Percentiles rank a stretch among this genome's conserved stretches.
Conservation (phyloP, 495 filamentous ascomycete genomes). For the Aspergillus coremiiformis region DNA sequence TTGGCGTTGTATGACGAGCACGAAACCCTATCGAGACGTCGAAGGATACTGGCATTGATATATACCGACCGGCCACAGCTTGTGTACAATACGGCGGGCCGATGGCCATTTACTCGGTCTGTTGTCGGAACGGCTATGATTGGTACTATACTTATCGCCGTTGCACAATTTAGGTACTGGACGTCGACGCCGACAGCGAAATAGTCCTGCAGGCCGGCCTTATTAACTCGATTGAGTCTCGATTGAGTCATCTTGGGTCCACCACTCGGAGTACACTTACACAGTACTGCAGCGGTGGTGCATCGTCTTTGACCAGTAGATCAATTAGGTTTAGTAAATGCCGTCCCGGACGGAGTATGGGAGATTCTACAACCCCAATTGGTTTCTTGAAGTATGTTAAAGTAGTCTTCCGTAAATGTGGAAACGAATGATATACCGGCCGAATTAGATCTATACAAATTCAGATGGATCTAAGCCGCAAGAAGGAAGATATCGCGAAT, state of each 20-base stretch:
- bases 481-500: neutral
- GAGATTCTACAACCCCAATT: neutral
- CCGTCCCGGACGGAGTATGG: neutral
- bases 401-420: neutral
- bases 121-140: conserved; percentile 18
- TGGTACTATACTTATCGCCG: neutral
- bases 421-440: neutral
- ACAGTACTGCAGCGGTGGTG: too few relatives aligned
- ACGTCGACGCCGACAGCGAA: neutral
- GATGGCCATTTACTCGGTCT: neutral
- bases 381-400: neutral
- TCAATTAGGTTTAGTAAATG: conserved; percentile 1
- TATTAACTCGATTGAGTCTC: neutral
- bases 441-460: neutral
- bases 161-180: neutral
- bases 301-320: neutral
- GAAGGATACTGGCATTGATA: neutral
- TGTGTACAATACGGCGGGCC: too few relatives aligned
- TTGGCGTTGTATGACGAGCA: neutral
- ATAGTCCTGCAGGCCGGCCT: neutral
- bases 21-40: neutral
- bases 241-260: neutral
- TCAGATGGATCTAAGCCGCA: neutral
- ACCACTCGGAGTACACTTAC: too few relatives aligned
- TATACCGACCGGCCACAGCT: too few relatives aligned